These are phyloP conservation scores for Nyctanthes arbortristis DNA, from an alignment of 257 asterid species.

Conservation along the genomic window DNA sequence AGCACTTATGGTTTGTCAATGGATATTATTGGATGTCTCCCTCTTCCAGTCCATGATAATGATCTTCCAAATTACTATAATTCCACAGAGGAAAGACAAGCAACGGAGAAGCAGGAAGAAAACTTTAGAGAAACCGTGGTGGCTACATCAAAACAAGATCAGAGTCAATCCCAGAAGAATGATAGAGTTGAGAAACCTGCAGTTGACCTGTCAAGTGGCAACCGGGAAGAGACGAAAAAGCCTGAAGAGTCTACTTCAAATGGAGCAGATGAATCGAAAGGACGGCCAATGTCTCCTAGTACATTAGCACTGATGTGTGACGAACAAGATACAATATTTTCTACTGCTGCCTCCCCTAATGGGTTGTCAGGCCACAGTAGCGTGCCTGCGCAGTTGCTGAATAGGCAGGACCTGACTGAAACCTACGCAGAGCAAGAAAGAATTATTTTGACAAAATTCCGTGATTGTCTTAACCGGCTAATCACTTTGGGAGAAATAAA, in stretches of 20 bases:
- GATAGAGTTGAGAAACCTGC: constrained; percentile 39
- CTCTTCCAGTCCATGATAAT: not conserved
- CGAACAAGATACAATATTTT: constrained; percentile 76
- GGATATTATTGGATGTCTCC: not conserved
- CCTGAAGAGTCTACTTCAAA: constrained; percentile 55
- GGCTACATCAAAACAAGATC: constrained; percentile 50
- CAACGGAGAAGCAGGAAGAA: constrained; percentile 48
- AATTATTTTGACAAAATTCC: constrained; percentile 76
- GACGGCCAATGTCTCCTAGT: constrained; percentile 90
- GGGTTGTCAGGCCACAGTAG: constrained; percentile 41
- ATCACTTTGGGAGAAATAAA: constrained; percentile 86
- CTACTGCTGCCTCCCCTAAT: constrained; percentile 52
- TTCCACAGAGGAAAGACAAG: constrained; percentile 53
- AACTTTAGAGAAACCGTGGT: constrained; percentile 44
- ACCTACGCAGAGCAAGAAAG: constrained; percentile 85
- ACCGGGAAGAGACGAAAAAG: constrained; percentile 43
- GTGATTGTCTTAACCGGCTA: constrained; percentile 91
- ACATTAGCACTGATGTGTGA: constrained; percentile 97
- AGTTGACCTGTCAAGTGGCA: constrained; percentile 36
- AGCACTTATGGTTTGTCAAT: constrained; percentile 10
- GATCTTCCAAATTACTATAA: constrained; percentile 13
- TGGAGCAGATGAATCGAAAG: constrained; percentile 62
- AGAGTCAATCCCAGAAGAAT: constrained; percentile 46
- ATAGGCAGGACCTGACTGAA: constrained; percentile 59
- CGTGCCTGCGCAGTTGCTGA: constrained; percentile 47